Evolutionary conservation across 2,329 filamentous ascomycete genomes (phyloP).

Genomic region (Zasmidium citrigriseum): DNA sequence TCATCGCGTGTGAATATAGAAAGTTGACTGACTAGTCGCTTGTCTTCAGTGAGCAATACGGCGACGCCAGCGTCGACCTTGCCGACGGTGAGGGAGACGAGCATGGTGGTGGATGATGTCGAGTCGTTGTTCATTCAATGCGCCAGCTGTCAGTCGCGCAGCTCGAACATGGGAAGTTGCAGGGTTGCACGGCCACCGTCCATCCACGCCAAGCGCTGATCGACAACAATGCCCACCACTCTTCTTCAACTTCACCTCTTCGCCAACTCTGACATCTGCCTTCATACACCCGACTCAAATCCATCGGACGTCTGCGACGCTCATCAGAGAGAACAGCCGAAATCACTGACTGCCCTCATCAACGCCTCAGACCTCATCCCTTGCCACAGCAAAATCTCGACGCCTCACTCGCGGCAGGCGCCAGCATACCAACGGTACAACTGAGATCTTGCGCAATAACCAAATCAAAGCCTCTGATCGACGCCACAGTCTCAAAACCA

Average conservation of each 20-base stretch:
- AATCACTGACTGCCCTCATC: neutral
- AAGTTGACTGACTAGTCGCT: slow-evolving; percentile 73
- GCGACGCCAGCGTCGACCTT: slow-evolving; percentile 99
- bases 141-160: neutral
- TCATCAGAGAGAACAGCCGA: no score
- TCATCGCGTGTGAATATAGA: neutral
- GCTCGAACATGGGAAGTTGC: neutral
- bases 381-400: neutral
- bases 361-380: neutral
- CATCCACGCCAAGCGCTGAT: no score
- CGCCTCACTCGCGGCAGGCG: neutral
- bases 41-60: slow-evolving; percentile 93
- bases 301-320: no score
- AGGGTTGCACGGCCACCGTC: no score
- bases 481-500: neutral
- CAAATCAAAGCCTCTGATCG: neutral
- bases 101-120: slow-evolving; percentile 59
- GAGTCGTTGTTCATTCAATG: neutral
- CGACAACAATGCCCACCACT: no score
- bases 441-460: neutral
- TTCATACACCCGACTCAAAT: neutral
- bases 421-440: neutral
- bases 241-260: neutral
- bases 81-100: slow-evolving; percentile 96
- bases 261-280: neutral